Evolutionary conservation across 202 grass and related monocot species (phyloP).

Genomic region (Elaeis oleifera): DNA sequence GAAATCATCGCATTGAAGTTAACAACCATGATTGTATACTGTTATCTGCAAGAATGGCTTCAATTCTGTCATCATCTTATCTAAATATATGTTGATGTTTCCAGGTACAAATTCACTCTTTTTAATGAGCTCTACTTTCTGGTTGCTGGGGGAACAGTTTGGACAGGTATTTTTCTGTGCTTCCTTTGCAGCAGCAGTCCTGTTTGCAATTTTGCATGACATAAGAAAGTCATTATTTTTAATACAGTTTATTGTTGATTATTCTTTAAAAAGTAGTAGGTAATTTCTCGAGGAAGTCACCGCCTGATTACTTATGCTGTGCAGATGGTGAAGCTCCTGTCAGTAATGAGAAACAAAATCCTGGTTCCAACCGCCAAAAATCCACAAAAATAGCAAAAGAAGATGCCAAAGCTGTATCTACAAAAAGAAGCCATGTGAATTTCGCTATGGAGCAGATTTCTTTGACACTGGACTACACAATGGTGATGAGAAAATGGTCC

Average conservation of each 20-base stretch:
- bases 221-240: too few species aligned
- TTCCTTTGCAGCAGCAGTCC: too few species aligned
- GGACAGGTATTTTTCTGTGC: constrained; percentile 56
- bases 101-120: constrained; percentile 97
- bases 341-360: constrained; percentile 38
- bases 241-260: too few species aligned
- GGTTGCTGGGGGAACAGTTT: constrained; percentile 88
- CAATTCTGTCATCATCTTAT: not conserved
- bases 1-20: too few species aligned
- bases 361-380: constrained; percentile 39
- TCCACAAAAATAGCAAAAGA: constrained; percentile 40
- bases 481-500: constrained; percentile 38
- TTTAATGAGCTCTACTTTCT: constrained; percentile 99
- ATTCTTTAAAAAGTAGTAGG: not conserved
- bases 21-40: too few species aligned
- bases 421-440: constrained; percentile 35
- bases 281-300: not conserved
- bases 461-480: constrained; percentile 26
- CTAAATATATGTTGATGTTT: constrained; percentile 21
- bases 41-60: too few species aligned
- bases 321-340: constrained; percentile 85
- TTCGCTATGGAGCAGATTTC: constrained; percentile 27
- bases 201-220: too few species aligned
- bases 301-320: constrained; percentile 7
- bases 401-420: constrained; percentile 33